Conservation (phyloP, 2,329 filamentous ascomycete genomes). For the Fusarium praegraminearum region DNA sequence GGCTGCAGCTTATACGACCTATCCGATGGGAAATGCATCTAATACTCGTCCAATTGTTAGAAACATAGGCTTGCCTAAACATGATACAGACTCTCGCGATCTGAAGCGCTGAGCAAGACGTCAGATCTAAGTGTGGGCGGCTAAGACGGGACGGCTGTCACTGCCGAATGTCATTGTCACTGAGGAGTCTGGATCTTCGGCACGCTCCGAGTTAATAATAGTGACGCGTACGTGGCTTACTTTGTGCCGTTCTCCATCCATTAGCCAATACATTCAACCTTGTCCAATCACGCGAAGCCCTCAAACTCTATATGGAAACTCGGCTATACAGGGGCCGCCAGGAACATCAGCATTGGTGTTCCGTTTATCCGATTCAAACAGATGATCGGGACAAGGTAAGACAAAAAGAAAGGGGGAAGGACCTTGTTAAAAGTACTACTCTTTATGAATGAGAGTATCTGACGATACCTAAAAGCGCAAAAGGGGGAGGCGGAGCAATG, state of each 20-base stretch:
- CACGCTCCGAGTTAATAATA: constrained; percentile 3
- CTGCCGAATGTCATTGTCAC: not conserved
- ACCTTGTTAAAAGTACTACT: too few relatives aligned
- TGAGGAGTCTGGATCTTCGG: not conserved
- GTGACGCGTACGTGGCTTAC: not conserved
- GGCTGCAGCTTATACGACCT: too few relatives aligned
- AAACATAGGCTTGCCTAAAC: not conserved
- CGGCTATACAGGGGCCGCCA: not conserved
- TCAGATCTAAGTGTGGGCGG: constrained; percentile 4
- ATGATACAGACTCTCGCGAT: not conserved
- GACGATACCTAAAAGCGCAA: too few relatives aligned
- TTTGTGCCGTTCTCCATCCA: not conserved
- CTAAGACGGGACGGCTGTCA: constrained; percentile 2
- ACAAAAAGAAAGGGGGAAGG: not conserved
- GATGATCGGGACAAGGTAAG: not conserved
- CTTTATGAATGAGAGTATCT: not conserved
- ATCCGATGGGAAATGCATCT: too few relatives aligned
- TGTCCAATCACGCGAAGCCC: not conserved
- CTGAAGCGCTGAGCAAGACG: not conserved
- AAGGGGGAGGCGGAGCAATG: not conserved
- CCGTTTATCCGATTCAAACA: not conserved
- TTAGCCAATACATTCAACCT: not conserved
- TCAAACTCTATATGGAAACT: not conserved
- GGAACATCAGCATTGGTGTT: not conserved
- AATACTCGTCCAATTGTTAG: fast-evolving